Evolutionary conservation across 345 rosid genomes (phyloP).

Genomic region (Sonneratia caseolaris): DNA sequence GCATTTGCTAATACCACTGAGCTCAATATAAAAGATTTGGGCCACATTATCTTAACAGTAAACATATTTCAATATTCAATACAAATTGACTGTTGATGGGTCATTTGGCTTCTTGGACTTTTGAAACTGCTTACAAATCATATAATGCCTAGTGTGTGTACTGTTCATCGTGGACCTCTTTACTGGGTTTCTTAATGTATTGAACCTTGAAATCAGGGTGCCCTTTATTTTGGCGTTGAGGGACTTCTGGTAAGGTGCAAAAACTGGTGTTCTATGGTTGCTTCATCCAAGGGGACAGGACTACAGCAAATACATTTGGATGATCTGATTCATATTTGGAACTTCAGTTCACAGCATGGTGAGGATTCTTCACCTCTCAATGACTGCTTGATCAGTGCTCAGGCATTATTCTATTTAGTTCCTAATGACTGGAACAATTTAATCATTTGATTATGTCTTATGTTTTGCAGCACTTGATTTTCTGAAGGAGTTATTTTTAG

Average conservation of each 20-base stretch:
- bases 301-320: slow-evolving; percentile 25
- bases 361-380: slow-evolving; percentile 6
- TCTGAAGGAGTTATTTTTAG: slow-evolving; percentile 44
- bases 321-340: slow-evolving; percentile 60
- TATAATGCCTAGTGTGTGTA: neutral
- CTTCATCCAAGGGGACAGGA: slow-evolving; percentile 23
- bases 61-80: neutral
- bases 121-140: neutral
- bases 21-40: neutral
- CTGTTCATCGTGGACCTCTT: neutral
- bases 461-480: slow-evolving; percentile 48
- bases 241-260: slow-evolving; percentile 5
- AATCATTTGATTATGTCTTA: slow-evolving; percentile 13
- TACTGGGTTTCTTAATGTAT: neutral
- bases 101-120: neutral
- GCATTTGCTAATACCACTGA: neutral
- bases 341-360: slow-evolving; percentile 57
- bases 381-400: neutral
- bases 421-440: neutral
- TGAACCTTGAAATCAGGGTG: slow-evolving; percentile 23
- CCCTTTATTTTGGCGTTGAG: slow-evolving; percentile 11
- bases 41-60: too few relatives aligned
- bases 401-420: neutral
- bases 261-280: slow-evolving; percentile 13
- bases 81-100: neutral